These are phyloP conservation scores for Coelastrella sp. DNA, from an alignment of 139 green algal genomes.

Conservation along the genomic window DNA sequence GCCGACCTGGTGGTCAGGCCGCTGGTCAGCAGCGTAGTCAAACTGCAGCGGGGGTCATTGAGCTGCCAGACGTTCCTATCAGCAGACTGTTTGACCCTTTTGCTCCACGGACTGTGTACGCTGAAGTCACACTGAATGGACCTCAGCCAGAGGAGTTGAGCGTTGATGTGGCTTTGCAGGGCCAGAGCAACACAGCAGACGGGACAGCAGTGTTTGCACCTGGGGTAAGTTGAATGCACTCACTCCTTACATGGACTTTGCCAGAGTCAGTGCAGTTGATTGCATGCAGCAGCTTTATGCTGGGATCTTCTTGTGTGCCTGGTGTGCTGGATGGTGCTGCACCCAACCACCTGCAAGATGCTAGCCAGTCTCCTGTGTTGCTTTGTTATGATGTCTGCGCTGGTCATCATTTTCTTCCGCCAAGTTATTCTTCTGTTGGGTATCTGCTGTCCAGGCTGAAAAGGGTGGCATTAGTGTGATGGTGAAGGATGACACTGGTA, in stretches of 20 bases:
- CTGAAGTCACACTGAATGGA: neutral
- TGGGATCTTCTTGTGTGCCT: too few species aligned
- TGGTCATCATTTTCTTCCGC: too few species aligned
- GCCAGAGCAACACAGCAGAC: neutral
- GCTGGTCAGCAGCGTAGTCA: too few species aligned
- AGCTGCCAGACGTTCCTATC: conserved; percentile 6
- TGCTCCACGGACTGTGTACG: conserved; percentile 27
- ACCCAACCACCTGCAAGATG: too few species aligned
- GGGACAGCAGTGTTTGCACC: neutral
- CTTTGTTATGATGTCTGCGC: too few species aligned
- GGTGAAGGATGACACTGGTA: neutral
- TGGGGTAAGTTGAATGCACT: neutral
- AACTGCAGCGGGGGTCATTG: too few species aligned
- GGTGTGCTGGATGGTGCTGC: too few species aligned
- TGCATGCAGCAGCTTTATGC: too few species aligned
- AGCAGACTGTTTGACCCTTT: conserved; percentile 52
- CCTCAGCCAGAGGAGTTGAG: neutral
- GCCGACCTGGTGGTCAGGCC: neutral
- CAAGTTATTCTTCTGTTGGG: too few species aligned
- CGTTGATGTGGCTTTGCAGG: neutral
- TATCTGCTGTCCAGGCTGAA: neutral
- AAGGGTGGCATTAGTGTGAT: neutral
- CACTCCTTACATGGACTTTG: too few species aligned
- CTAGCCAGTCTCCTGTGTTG: too few species aligned
- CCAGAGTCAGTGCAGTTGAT: too few species aligned